Evolutionary conservation across 2,329 filamentous ascomycete species (phyloP), one percentile per base, ranked within the genome.

Genomic region (Hypoxylon sp.): DNA sequence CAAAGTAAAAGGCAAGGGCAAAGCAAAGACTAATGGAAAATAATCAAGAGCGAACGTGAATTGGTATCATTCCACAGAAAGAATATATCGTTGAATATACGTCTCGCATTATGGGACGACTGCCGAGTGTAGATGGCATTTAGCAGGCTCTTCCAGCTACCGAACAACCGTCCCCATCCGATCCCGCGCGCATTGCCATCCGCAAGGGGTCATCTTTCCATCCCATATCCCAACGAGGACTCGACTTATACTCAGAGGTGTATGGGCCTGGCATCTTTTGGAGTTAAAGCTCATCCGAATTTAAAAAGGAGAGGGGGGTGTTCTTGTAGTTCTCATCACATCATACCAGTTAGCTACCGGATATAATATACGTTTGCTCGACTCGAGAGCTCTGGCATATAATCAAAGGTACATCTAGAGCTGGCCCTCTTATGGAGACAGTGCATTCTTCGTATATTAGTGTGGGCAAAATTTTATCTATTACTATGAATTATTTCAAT

Each of bases 1-100:
- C 14, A 70, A 76, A 50, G 67, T 67, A 8, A 74, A 73, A 19
- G 73, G 61, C 2, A 75, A 76, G 52, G 72, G 70, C 8, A 76
- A 77, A 24, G 71, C 44, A 3, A 75, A 75, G 50, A 63, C 53
- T 1, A 73, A 73, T 33, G 74, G 74, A 46, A 68, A 65, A 47
- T 71, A 54, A 71, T 50, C 24, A 8, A 37, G 17, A 14, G 46
- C 35, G 48, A 46, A 52, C 22, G 22, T 48, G 44, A 8, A 50
- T 50, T 51, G 46, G 53, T 52, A 37, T 47, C 24, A 11, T 11
- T 44, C 9, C 3, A 26, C 24, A 17, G 39, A 13, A 35, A 33
- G 33, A n/a, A 39, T n/a, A 19, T 48, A 24, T 13, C 59, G 42
- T 60, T 37, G 48, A 65, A 48, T 42, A 44, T 53, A 14, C 50